phyloP scores from a whole-genome alignment of 352 stramenopile species.

The Pythium folliculosum region DNA sequence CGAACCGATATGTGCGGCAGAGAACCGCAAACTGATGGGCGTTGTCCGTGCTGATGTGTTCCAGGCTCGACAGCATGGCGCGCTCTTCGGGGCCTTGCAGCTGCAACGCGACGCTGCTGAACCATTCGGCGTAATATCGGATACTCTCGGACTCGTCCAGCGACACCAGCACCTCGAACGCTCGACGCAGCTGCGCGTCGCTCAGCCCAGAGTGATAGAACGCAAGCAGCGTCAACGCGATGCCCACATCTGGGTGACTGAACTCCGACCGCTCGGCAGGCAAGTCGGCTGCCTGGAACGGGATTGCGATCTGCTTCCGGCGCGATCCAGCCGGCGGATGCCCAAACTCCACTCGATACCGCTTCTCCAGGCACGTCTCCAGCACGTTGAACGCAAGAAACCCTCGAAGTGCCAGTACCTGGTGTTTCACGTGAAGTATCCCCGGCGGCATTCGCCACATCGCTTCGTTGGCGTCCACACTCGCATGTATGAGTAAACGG shows the following conservation, averaged over 20 bases:
- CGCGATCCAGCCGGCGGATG: slow-evolving; percentile 42
- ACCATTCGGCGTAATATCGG: slow-evolving; percentile 75
- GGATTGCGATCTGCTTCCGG: slow-evolving; percentile 78
- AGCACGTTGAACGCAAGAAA: slow-evolving; percentile 78
- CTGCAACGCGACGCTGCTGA: slow-evolving; percentile 33
- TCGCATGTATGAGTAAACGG: slow-evolving; percentile 37
- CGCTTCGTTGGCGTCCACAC: slow-evolving; percentile 25
- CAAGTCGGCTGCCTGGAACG: slow-evolving; percentile 84
- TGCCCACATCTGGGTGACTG: slow-evolving; percentile 84
- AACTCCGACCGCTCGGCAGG: slow-evolving; percentile 85
- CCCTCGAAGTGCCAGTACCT: slow-evolving; percentile 70
- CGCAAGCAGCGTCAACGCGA: slow-evolving; percentile 77
- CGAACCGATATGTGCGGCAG: slow-evolving; percentile 49
- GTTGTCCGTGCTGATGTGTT: slow-evolving; percentile 76
- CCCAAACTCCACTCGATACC: slow-evolving; percentile 82
- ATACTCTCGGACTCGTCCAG: slow-evolving; percentile 67
- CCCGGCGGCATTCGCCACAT: slow-evolving; percentile 20
- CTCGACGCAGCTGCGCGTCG: slow-evolving; percentile 44
- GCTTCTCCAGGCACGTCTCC: slow-evolving; percentile 84
- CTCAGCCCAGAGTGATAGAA: slow-evolving; percentile 86
- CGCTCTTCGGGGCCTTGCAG: slow-evolving; percentile 23
- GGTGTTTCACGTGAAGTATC: slow-evolving; percentile 31
- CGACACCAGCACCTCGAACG: slow-evolving; percentile 57
- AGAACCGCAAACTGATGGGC: slow-evolving; percentile 58
- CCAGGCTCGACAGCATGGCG: slow-evolving; percentile 50